Evolutionary conservation across 2,329 filamentous ascomycete species (phyloP), one percentile per base, ranked within the genome.

Genomic region (Domatiomyces globalis): DNA sequence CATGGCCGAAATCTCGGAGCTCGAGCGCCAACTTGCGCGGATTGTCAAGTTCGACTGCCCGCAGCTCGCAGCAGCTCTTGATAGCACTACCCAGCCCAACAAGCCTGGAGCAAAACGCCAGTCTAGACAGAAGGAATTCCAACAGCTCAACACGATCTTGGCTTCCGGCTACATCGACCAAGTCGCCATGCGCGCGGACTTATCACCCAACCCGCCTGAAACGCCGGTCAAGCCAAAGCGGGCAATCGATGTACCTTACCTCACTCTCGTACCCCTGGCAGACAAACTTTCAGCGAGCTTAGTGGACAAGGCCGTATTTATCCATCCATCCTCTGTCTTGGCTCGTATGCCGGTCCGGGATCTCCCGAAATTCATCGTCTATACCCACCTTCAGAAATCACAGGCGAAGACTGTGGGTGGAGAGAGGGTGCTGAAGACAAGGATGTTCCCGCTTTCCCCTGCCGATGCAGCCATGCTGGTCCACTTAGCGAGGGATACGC

Each of bases 111-210:
- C 78, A 65, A 64, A 81, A 63, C 71, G 76, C 72, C 77, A 78
- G 0, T 71, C 80, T 5, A 84, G 81, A 58, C 83, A 88, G 63
- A 72, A 94, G 25, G 33, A 39, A 39, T 39, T 10, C 12, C 81
- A 82, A 46, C 81, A 87, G 0, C 73, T 98, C 25, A 94, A 94
- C 66, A 87, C 95, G 64, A 94, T 96, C 70, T 81, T 87, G 19
- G 87, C 90, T 0, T 84, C 87, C 0, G 92, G 90, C 1, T 96
- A 95, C 70, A 81, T 96, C 62, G 92, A 98, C 67, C 85, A 95
- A 60, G 78, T 98, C 43, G 92, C 92, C 45, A 88, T 96, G 60
- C 85, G 92, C 54, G 87, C 86, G 3, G 90, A 98, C 66, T 73
- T 87, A n/a, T 76, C 87, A 0, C 86, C 87, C 0, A 76, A 75